phyloP scores from a whole-genome alignment of 495 filamentous ascomycete species.

The Lophium mytilinum region DNA sequence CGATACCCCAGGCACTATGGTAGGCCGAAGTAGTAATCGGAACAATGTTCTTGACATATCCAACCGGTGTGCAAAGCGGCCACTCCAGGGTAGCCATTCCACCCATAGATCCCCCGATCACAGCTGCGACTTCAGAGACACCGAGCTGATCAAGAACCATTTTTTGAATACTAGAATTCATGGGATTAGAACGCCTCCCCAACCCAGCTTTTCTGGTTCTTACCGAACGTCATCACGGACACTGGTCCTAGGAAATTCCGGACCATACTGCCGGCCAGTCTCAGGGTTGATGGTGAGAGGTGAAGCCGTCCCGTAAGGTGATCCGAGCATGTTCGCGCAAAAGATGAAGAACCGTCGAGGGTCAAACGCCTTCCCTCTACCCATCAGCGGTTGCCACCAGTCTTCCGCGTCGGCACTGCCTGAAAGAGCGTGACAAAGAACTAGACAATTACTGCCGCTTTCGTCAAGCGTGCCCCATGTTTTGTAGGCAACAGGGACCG shows the following conservation, averaged over 20 bases:
- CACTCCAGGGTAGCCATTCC: slow-evolving; percentile 37
- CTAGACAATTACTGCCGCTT: slow-evolving; percentile 29
- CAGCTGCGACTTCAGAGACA: slow-evolving; percentile 29
- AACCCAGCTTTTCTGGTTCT: background rate
- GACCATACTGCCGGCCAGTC: slow-evolving; percentile 30
- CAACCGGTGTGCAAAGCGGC: slow-evolving; percentile 26
- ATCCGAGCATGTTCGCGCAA: slow-evolving; percentile 34
- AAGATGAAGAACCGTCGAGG: slow-evolving; percentile 33
- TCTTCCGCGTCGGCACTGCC: slow-evolving; percentile 34
- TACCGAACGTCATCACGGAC: slow-evolving; percentile 37
- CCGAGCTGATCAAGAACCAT: slow-evolving; percentile 33
- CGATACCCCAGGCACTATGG: slow-evolving; percentile 36
- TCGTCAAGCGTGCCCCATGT: slow-evolving; percentile 34
- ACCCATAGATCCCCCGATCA: slow-evolving; percentile 36
- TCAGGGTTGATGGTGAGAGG: slow-evolving; percentile 26
- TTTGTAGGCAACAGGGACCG: slow-evolving; percentile 34
- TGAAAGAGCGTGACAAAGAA: slow-evolving; percentile 37
- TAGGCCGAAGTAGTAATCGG: slow-evolving; percentile 33
- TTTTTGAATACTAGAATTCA: slow-evolving; percentile 28
- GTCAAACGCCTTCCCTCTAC: slow-evolving; percentile 32
- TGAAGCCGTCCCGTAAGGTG: slow-evolving; percentile 34
- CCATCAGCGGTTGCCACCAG: slow-evolving; percentile 35
- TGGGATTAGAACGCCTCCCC: background rate
- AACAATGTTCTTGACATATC: slow-evolving; percentile 31
- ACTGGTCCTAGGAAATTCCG: slow-evolving; percentile 34